Evolutionary conservation across 2,329 filamentous ascomycete species (phyloP), one percentile per base, ranked within the genome.

Genomic region (Penicillium thymicola): DNA sequence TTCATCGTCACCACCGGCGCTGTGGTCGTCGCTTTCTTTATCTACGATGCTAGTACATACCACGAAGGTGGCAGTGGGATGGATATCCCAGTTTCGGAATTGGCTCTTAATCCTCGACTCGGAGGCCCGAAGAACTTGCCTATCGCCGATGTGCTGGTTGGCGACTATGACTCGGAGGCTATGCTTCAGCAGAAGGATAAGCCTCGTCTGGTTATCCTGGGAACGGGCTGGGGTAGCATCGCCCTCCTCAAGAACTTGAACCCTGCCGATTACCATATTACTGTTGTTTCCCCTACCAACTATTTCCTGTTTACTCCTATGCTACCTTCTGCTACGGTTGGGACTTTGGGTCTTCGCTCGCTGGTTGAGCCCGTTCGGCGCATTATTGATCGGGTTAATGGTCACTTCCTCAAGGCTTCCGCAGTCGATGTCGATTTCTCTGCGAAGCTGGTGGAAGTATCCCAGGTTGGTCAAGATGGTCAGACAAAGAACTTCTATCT

Each of bases 231-330:
- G 94, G 94, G 92, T 52, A 91, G 91, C 67, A 89, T 99, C 59
- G 90, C 93, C 5, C 78, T 99, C 57, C 78, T 99, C 65, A 99
- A 99, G 78, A 88, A 90, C 60, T 76, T 99, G 60, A 89, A 93
- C 60, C 88, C 92, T 0, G 90, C 92, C 13, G 90, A 97, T 66
- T 99, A 97, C 71, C 92, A 99, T 74, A 88, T 99, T 64, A 97
- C 93, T 5, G 89, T 99, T 38, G 88, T 99, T 42, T 96, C 92
- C 13, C 93, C 94, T 0, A 89, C 89, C 36, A 97, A 97, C 69
- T 96, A 97, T 77, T 99, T 99, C 77, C 78, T 99, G 32, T 99
- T 99, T 75, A 99, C 94, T 2, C 94, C 94, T 0, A 97, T 99
- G 92, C 81, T 99, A 42, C 94, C 94, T 2, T 96, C 92, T 34